Percentiles rank a stretch among this genome's conserved stretches.
Evolutionary conservation across 192 early-diverging fungal species (phyloP).

Genomic region (Entomortierella beljakovae): DNA sequence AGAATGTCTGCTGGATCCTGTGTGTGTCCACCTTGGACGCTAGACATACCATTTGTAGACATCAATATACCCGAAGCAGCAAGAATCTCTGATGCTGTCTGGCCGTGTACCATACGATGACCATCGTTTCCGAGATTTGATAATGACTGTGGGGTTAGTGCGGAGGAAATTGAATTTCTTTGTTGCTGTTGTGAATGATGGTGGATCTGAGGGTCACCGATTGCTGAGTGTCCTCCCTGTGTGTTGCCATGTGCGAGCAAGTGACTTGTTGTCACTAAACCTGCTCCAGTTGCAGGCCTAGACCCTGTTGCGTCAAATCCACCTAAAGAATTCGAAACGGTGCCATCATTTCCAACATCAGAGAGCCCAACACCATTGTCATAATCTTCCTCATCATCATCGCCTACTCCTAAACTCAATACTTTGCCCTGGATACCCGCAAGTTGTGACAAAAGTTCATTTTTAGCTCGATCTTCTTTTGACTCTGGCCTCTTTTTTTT

Average conservation of each 20-base stretch:
- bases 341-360: not conserved
- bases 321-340: not conserved
- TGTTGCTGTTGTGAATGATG: constrained; percentile 2
- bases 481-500: constrained; percentile 21
- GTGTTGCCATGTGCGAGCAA: constrained; percentile 8
- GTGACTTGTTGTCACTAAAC: constrained; percentile 13
- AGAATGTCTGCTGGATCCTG: constrained; percentile 7
- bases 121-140: constrained; percentile 1
- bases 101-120: constrained; percentile 9
- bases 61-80: constrained; percentile 16
- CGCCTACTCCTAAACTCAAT: not conserved
- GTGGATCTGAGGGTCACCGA: not conserved
- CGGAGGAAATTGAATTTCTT: not conserved
- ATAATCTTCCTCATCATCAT: not conserved
- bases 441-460: constrained; percentile 15
- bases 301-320: not conserved
- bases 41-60: not conserved
- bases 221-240: not conserved
- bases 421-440: constrained; percentile 15
- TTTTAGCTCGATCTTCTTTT: constrained; percentile 32
- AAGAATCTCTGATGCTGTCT: constrained; percentile 20
- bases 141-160: not conserved
- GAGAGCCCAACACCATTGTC: not conserved
- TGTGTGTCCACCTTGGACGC: not conserved
- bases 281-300: constrained; percentile 8